Evolutionary conservation across 371 early-diverging fungal species (phyloP).

Genomic region (Dinochytrium kinnereticum): DNA sequence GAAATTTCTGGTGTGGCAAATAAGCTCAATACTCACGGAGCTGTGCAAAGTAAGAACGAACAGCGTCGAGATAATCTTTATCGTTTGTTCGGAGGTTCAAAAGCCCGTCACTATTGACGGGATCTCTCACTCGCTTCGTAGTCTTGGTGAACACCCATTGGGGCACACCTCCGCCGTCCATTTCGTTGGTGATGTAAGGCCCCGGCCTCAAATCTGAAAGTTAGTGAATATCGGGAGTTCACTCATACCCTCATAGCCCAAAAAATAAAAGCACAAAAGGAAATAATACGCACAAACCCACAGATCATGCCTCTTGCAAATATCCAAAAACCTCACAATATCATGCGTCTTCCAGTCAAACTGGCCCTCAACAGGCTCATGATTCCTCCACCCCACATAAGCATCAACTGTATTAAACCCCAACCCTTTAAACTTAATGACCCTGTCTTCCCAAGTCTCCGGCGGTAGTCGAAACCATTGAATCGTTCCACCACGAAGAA

Average conservation of each 20-base stretch:
- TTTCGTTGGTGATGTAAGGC: conserved; percentile 12
- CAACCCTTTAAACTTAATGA: conserved; percentile 11
- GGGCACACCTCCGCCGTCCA: conserved; percentile 18
- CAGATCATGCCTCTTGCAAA: conserved; percentile 4
- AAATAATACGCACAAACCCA: conserved; percentile 10
- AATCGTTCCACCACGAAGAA: conserved; percentile 8
- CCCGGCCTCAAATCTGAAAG: conserved; percentile 12
- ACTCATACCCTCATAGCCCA: not conserved
- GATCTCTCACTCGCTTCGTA: conserved; percentile 3
- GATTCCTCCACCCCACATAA: conserved; percentile 3
- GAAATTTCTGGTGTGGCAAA: not conserved
- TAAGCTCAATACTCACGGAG: not conserved
- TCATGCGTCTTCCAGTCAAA: conserved; percentile 9
- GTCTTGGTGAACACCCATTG: conserved; percentile 18
- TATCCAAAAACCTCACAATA: not conserved
- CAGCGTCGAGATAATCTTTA: conserved; percentile 13
- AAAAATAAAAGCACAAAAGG: not conserved
- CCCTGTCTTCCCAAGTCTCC: conserved; percentile 5
- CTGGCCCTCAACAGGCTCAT: conserved; percentile 2
- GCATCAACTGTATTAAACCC: conserved; percentile 12
- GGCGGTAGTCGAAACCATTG: conserved; percentile 6
- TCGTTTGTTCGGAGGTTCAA: conserved; percentile 18
- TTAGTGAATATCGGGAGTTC: too few relatives aligned
- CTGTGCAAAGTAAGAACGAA: not conserved
- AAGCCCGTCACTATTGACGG: conserved; percentile 13